These are phyloP conservation scores for Agastache rugosa DNA, from an alignment of 257 asterid species.

Conservation along the genomic window DNA sequence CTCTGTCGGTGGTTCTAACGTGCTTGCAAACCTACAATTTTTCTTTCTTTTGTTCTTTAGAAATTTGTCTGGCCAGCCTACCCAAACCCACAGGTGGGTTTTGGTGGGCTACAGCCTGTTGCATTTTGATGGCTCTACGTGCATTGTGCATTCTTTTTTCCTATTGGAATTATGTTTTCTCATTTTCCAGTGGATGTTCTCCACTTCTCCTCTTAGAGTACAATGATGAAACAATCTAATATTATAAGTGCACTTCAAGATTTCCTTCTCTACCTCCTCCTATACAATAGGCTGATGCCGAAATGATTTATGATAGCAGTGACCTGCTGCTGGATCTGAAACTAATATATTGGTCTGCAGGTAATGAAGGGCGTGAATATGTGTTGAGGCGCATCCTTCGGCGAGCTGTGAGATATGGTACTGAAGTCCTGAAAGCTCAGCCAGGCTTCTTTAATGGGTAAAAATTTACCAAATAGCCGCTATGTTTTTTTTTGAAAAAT, in stretches of 20 bases:
- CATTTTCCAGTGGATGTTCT: not conserved
- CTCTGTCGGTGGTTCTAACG: not conserved
- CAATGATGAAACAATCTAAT: not conserved
- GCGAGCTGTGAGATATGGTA: slow-evolving; percentile 97
- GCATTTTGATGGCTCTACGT: not conserved
- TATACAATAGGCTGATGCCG: not conserved
- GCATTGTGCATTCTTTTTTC: not conserved
- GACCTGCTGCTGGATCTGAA: slow-evolving; percentile 14
- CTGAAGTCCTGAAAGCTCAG: slow-evolving; percentile 88
- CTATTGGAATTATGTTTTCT: not conserved
- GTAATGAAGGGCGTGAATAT: slow-evolving; percentile 99
- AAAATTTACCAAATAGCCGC: slow-evolving; percentile 26
- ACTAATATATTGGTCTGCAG: slow-evolving; percentile 48
- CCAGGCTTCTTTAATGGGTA: slow-evolving; percentile 92
- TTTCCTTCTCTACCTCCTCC: not conserved
- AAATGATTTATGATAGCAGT: slow-evolving; percentile 24
- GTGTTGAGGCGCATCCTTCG: slow-evolving; percentile 95
- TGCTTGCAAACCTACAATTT: not conserved
- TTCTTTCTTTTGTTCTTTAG: not conserved
- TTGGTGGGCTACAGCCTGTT: not conserved
- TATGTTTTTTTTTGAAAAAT: not conserved
- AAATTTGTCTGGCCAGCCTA: not conserved
- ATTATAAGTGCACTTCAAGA: not conserved
- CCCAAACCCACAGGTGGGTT: not conserved
- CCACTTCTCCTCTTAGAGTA: not conserved